Conservation (phyloP, 352 stramenopile genomes). For the Globisporangium irregulare region DNA sequence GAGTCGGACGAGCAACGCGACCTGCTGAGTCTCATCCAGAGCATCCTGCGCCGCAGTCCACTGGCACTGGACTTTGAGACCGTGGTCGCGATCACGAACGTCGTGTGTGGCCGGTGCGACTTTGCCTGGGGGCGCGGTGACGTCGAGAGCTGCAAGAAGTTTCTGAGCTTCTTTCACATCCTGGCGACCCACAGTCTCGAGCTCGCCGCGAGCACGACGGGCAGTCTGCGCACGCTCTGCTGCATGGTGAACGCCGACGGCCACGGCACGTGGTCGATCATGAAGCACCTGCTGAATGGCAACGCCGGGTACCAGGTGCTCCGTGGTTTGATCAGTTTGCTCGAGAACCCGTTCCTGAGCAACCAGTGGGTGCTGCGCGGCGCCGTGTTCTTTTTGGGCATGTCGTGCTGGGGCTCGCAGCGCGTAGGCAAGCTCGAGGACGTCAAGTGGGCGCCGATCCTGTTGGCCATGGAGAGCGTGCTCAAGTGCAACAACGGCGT, state of each 20-base stretch:
- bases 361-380: slow-evolving; percentile 76
- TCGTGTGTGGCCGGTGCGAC: slow-evolving; percentile 67
- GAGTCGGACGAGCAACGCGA: slow-evolving; percentile 82
- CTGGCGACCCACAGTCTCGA: slow-evolving; percentile 60
- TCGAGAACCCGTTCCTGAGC: slow-evolving; percentile 58
- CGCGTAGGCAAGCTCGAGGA: slow-evolving; percentile 70
- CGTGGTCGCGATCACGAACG: slow-evolving; percentile 63
- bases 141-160: slow-evolving; percentile 66
- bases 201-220: slow-evolving; percentile 51
- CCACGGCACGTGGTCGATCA: slow-evolving; percentile 78
- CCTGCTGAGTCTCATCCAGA: slow-evolving; percentile 70
- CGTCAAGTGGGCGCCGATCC: slow-evolving; percentile 68
- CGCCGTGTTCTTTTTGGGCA: slow-evolving; percentile 85
- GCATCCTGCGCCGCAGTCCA: slow-evolving; percentile 60
- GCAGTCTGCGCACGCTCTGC: slow-evolving; percentile 71
- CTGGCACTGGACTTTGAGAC: slow-evolving; percentile 55
- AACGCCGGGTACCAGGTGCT: slow-evolving; percentile 65
- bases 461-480: slow-evolving; percentile 60
- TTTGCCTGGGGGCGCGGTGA: slow-evolving; percentile 71
- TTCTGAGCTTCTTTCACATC: slow-evolving; percentile 76
- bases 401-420: slow-evolving; percentile 88
- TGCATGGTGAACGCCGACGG: slow-evolving; percentile 84
- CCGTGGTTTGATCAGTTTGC: slow-evolving; percentile 60
- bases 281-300: slow-evolving; percentile 75
- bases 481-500: slow-evolving; percentile 69